Conservation (phyloP, 352 stramenopile genomes). For the Phytopythium kandeliae region DNA sequence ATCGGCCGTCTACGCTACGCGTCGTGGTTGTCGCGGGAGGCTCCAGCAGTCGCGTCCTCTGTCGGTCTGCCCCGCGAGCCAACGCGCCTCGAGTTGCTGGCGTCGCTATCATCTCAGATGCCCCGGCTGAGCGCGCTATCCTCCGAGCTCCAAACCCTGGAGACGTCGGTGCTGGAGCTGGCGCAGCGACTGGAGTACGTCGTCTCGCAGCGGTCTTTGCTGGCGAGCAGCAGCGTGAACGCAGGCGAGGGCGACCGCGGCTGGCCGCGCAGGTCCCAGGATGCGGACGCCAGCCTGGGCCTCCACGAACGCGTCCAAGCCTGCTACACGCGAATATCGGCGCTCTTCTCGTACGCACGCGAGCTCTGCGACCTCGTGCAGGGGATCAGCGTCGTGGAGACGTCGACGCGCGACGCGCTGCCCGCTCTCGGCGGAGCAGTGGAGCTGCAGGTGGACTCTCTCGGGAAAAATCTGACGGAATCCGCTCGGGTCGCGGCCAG, state of each 20-base stretch:
- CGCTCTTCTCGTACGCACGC: constrained; percentile 33
- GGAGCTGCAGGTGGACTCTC: constrained; percentile 42
- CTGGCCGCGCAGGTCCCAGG: not conserved
- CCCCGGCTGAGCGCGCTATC: constrained; percentile 29
- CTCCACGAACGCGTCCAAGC: constrained; percentile 29
- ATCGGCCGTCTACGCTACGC: constrained; percentile 33
- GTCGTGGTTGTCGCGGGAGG: constrained; percentile 19
- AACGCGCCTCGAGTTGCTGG: constrained; percentile 30
- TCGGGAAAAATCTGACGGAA: constrained; percentile 26
- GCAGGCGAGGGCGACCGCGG: not conserved
- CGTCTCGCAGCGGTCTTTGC: constrained; percentile 16
- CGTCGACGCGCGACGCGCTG: constrained; percentile 21
- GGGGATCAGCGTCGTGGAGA: constrained; percentile 42
- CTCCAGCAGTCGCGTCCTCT: not conserved
- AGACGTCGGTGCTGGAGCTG: constrained; percentile 35
- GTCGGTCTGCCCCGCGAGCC: constrained; percentile 4
- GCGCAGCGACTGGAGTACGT: constrained; percentile 51
- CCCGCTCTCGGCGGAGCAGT: constrained; percentile 4
- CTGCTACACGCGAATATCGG: constrained; percentile 25
- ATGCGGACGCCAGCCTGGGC: constrained; percentile 5
- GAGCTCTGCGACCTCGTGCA: constrained; percentile 44
- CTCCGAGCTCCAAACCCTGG: constrained; percentile 20
- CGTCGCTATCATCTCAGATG: constrained; percentile 32
- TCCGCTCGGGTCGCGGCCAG: constrained; percentile 10
- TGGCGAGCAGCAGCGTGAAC: not conserved